Percentiles rank a stretch among this genome's conserved stretches.
These are phyloP conservation scores for Ustilago loliicola DNA, from an alignment of 1,284 basidiomycete genomes.

Conservation along the genomic window DNA sequence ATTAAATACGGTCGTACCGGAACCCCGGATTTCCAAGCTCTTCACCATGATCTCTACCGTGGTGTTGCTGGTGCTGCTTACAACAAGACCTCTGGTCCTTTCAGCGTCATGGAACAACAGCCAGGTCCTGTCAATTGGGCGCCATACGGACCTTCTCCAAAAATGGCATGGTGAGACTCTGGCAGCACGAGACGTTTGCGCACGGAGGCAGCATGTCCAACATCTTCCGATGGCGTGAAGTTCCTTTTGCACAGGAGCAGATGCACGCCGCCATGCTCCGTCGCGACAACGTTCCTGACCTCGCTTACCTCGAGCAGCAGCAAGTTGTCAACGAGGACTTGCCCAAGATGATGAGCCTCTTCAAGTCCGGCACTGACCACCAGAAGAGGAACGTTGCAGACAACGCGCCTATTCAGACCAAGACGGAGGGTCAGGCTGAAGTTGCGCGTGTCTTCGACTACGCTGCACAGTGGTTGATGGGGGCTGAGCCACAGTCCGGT, in stretches of 20 bases:
- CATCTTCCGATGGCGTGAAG: constrained; percentile 57
- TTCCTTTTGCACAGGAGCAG: constrained; percentile 56
- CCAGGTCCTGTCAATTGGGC: constrained; percentile 54
- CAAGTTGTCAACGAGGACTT: constrained; percentile 45
- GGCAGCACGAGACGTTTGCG: constrained; percentile 56
- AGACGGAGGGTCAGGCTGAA: constrained; percentile 36
- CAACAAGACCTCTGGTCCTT: constrained; percentile 45
- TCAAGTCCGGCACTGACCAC: constrained; percentile 8
- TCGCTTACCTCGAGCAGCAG: constrained; percentile 53
- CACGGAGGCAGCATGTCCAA: constrained; percentile 50
- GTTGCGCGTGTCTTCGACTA: constrained; percentile 53
- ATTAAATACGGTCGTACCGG: constrained; percentile 47
- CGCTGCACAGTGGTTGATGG: constrained; percentile 41
- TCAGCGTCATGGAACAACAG: constrained; percentile 56
- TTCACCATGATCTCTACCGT: constrained; percentile 48
- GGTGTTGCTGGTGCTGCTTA: constrained; percentile 48
- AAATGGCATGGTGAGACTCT: constrained; percentile 51
- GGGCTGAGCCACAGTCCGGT: constrained; percentile 53
- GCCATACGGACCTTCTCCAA: constrained; percentile 37
- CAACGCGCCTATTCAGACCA: constrained; percentile 24
- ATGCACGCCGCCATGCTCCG: constrained; percentile 59
- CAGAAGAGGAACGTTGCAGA: constrained; percentile 22
- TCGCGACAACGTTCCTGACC: constrained; percentile 50
- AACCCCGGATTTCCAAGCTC: constrained; percentile 47
- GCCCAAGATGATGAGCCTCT: constrained; percentile 28